Base-by-base conservation (phyloP, 805 yeast genomes). In the Komagataella pseudopastoris region DNA sequence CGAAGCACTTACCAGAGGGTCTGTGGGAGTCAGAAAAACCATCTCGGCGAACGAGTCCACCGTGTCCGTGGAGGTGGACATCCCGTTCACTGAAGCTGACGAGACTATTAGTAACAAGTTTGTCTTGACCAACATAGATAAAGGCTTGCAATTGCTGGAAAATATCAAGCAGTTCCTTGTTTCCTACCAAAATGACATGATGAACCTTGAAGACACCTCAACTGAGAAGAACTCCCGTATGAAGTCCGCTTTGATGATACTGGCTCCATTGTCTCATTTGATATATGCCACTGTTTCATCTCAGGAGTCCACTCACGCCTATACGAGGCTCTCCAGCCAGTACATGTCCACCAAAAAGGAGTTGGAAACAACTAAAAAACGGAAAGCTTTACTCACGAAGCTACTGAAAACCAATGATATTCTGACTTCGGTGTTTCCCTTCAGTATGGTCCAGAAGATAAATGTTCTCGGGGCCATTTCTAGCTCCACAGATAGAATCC, bases 241-340 rank as follows among this genome's bases (percentile, higher is more conserved):
- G 17, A 54, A 51, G 45, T 59, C 56, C 14, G 58, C 64, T 44
- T 64, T 81, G 12, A 60, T 80, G 20, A 67, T 77, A 2, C 63
- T 83, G 18, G 73, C 83, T 8, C 89, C 89, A 0, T 62, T 83
- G 50, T 78, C 85, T 0, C 75, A 75, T 55, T 72, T 81, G 0
- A 64, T 83, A n/a, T 75, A 71, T 55, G 60, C 77, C 48, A 86
- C 81, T 59, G 66, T 83, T 50, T 58, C 63, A 0, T 50, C 60
- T 0, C 71, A 71, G 2, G 67, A 62, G 14, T 70, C 75, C 44
- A 8, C 50, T 0, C 50, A 50, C 6, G 64, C 62, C 1, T 50
- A 64, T 23, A 43, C 52, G n/a, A 51, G 60, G n/a, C 49, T 65
- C 7, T 52, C 54, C 46, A 52, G 53, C n/a, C 23, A 56, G 6